Evolutionary conservation across 352 stramenopile genomes (phyloP).

Genomic region (Phytophthora vignae): DNA sequence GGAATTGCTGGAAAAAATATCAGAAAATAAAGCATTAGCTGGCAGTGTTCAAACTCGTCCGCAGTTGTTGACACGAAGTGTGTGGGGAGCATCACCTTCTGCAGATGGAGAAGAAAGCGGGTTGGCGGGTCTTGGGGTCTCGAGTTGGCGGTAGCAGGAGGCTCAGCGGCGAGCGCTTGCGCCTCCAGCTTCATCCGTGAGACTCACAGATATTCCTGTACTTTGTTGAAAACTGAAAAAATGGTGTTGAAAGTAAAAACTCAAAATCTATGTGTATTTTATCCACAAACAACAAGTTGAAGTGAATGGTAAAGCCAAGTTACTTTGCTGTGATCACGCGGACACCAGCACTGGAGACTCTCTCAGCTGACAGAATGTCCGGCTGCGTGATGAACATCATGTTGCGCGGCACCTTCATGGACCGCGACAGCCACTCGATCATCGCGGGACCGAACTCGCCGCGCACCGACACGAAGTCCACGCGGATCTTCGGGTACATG

Average conservation of each 20-base stretch:
- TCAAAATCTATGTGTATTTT: too few relatives aligned
- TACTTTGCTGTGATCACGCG: too few relatives aligned
- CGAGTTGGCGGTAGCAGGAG: not conserved
- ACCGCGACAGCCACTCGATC: slow-evolving; percentile 77
- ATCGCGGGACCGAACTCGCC: slow-evolving; percentile 67
- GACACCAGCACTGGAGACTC: slow-evolving; percentile 77
- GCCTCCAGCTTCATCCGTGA: slow-evolving; percentile 25
- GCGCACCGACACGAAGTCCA: slow-evolving; percentile 74
- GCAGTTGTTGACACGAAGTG: not conserved
- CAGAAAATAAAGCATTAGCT: not conserved
- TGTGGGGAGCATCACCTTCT: slow-evolving; percentile 15
- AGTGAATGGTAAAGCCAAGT: too few relatives aligned
- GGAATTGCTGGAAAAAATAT: slow-evolving; percentile 56
- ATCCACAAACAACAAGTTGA: not conserved
- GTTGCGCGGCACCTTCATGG: slow-evolving; percentile 77
- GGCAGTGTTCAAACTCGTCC: not conserved
- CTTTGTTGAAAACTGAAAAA: not conserved
- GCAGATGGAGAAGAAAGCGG: slow-evolving; percentile 29
- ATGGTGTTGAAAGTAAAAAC: not conserved
- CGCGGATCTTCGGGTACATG: slow-evolving; percentile 89
- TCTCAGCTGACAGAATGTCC: slow-evolving; percentile 63
- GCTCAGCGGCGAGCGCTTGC: not conserved
- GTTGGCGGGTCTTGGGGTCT: not conserved
- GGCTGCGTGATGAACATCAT: slow-evolving; percentile 93
- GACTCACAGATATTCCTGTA: not conserved